Conservation (phyloP, 441 rosid species). For the Populus hybrid region DNA sequence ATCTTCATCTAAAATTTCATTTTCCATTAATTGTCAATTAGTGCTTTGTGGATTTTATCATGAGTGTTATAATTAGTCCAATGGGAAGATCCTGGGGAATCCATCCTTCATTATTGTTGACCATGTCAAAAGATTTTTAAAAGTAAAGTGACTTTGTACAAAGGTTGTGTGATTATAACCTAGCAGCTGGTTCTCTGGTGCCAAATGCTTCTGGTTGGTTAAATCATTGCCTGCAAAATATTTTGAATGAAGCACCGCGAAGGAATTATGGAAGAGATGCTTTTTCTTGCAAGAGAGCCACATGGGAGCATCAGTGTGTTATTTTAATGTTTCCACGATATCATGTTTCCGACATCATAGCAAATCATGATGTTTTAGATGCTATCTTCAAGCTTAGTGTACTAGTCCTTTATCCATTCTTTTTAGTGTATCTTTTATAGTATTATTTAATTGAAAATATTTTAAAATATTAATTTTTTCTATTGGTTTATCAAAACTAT, state of each 20-base stretch:
- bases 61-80: neutral
- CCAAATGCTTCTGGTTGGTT: neutral
- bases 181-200: slow-evolving; percentile 7
- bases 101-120: slow-evolving; percentile 9
- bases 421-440: neutral
- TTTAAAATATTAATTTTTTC: too few species aligned
- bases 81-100: neutral
- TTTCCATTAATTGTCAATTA: neutral
- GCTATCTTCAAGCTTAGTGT: neutral
- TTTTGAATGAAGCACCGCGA: neutral
- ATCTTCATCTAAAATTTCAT: neutral
- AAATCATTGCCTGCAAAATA: neutral
- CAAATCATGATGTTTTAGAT: slow-evolving; percentile 14
- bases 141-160: slow-evolving; percentile 19
- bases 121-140: slow-evolving; percentile 14
- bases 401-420: neutral
- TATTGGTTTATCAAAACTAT: too few species aligned
- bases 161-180: slow-evolving; percentile 9
- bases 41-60: neutral
- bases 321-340: neutral
- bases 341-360: slow-evolving; percentile 17
- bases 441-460: too few species aligned
- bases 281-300: slow-evolving; percentile 15
- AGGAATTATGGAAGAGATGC: neutral
- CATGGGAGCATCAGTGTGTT: slow-evolving; percentile 23